phyloP scores from a whole-genome alignment of 257 asterid genomes.

The Rehmannia glutinosa region DNA sequence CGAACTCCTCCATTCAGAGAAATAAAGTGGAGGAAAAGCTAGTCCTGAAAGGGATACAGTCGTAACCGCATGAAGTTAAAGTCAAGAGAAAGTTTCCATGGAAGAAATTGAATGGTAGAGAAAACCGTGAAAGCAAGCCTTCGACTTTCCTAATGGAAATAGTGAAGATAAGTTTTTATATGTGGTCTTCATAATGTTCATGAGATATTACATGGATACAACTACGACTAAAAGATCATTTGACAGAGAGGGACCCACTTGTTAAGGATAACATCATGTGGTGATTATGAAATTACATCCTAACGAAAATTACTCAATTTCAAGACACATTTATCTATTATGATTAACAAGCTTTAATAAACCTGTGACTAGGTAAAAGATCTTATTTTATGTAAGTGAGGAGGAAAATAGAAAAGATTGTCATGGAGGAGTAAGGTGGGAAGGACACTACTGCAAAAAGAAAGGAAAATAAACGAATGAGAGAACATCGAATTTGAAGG shows the following conservation, averaged over 20 bases:
- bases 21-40: conserved; percentile 94
- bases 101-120: neutral
- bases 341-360: neutral
- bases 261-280: neutral
- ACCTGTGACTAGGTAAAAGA: neutral
- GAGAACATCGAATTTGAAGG: neutral
- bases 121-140: neutral
- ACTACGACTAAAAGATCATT: neutral
- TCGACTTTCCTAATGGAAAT: neutral
- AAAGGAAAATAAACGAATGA: neutral
- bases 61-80: neutral
- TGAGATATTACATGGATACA: neutral
- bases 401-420: neutral
- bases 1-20: conserved; percentile 95
- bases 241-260: neutral
- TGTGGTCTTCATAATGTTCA: neutral
- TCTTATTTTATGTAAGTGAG: neutral
- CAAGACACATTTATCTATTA: neutral
- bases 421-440: neutral
- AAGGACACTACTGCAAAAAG: neutral
- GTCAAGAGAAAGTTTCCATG: neutral
- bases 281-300: neutral
- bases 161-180: neutral
- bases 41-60: conserved; percentile 64
- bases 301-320: too few relatives aligned